Conservation (phyloP, 768 basidiomycete genomes). For the Nidula microcarpa region DNA sequence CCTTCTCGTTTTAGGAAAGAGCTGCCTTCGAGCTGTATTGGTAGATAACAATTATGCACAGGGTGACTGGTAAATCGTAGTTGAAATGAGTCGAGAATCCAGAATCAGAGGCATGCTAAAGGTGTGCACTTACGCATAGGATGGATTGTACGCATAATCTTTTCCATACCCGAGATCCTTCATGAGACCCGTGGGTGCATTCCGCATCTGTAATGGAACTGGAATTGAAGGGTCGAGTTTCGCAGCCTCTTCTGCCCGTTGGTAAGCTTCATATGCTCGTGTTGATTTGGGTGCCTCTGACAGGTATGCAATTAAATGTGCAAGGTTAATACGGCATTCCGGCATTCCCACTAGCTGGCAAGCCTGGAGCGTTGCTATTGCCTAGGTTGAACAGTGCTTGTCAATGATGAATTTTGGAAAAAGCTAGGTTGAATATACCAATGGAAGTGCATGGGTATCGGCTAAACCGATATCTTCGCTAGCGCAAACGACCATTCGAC, state of each 20-base stretch:
- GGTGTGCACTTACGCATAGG: conserved; percentile 37
- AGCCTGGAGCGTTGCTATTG: conserved; percentile 58
- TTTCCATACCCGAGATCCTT: conserved; percentile 66
- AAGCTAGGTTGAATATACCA: conserved; percentile 39
- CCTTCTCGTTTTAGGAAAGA: conserved; percentile 40
- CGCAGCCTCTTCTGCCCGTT: conserved; percentile 60
- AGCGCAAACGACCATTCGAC: conserved; percentile 75
- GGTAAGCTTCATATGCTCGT: conserved; percentile 76
- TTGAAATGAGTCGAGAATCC: neutral
- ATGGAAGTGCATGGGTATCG: conserved; percentile 70
- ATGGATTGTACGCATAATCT: conserved; percentile 63
- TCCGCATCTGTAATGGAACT: conserved; percentile 72
- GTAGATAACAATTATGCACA: conserved; percentile 61
- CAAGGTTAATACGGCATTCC: conserved; percentile 75
- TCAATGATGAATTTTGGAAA: too few species aligned
- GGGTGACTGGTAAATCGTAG: conserved; percentile 45
- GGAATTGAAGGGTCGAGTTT: conserved; percentile 46
- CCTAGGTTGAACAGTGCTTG: conserved; percentile 29
- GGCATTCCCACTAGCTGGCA: conserved; percentile 79
- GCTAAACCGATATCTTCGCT: conserved; percentile 86
- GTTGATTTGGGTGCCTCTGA: conserved; percentile 83
- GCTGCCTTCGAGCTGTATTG: conserved; percentile 38
- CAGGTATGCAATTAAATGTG: conserved; percentile 75
- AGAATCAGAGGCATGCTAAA: neutral
- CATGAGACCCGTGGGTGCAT: conserved; percentile 74